Evolutionary conservation across 306 rosid species (phyloP), one percentile per base, ranked within the genome.

Genomic region (Arachis stenosperma): DNA sequence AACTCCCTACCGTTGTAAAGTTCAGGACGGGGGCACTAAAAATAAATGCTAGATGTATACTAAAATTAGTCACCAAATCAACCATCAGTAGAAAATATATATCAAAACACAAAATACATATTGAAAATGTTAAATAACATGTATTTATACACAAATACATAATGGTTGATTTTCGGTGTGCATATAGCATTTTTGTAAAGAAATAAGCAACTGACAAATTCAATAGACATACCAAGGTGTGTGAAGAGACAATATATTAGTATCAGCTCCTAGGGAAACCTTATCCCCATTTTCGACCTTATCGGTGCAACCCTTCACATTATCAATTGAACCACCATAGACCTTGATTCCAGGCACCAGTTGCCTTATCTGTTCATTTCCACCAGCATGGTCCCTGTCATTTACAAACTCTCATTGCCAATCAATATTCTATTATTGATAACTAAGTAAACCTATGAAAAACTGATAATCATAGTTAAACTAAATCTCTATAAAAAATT

Each of bases 221-320:
- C 42, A 37, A 47, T 68, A 65, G 37, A 13, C 78, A 76, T 88
- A 93, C 98, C 97, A 88, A 78, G 97, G 98, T 9, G 97, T 93
- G 82, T 89, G 96, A 48, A 93, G 98, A 8, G 86, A 83, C 82
- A 93, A 61, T 62, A 93, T 78, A 14, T 12, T 75, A 67, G 85
- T 74, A 75, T 88, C 91, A 64, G 92, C 87, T 7, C 98, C 98
- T 22, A 91, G 91, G 30, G 79, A 61, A 52, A 93, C 58, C 86
- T 91, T 93, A 72, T 89, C 96, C 30, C 97, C 98, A 58, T 91
- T 89, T 78, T 91, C 96, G 69, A 91, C 86, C 81, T 68, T 57
- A 71, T 93, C 76, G 40, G 98, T 90, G 83, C 98, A 93, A 39
- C 98, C 97, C 80, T 84, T 82, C 51, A 93, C 96, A 15, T 91